Evolutionary conservation across 2,329 filamentous ascomycete genomes (phyloP).

Genomic region (Cercospora sesami): DNA sequence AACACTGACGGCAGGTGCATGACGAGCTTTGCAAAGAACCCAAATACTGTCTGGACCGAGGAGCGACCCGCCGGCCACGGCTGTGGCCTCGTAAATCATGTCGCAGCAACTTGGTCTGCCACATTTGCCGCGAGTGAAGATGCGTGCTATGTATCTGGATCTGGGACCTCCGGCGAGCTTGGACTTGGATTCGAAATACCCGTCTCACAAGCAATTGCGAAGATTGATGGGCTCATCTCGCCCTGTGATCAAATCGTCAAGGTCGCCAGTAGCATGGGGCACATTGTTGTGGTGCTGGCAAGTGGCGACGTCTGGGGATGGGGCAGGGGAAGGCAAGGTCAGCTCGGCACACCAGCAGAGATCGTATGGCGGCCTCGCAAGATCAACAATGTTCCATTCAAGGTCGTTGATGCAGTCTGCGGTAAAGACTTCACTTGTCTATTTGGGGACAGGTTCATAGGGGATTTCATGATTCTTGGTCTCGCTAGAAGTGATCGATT

Average conservation of each 20-base stretch:
- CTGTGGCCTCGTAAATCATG: not conserved
- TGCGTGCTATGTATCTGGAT: conserved; percentile 64
- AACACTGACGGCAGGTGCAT: conserved; percentile 50
- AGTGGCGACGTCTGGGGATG: conserved; percentile 82
- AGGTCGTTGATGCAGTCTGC: conserved; percentile 67
- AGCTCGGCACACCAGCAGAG: conserved; percentile 64
- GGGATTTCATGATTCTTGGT: conserved; percentile 67
- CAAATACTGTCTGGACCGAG: not conserved
- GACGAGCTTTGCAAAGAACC: not conserved
- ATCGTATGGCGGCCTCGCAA: conserved; percentile 61
- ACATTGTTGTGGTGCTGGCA: conserved; percentile 70
- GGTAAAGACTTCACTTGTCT: conserved; percentile 85
- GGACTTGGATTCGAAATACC: conserved; percentile 55
- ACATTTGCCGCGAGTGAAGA: conserved; percentile 58
- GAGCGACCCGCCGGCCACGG: not conserved
- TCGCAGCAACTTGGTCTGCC: conserved; percentile 75
- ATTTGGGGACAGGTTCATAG: conserved; percentile 55
- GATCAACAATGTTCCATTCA: conserved; percentile 61
- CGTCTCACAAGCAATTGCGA: conserved; percentile 42
- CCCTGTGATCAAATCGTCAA: conserved; percentile 58
- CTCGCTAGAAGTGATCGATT: conserved; percentile 72
- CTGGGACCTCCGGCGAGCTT: conserved; percentile 70
- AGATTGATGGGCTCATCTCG: conserved; percentile 66
- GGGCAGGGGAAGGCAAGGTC: conserved; percentile 83
- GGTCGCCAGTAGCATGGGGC: conserved; percentile 72